These are phyloP conservation scores for Pleurotus salmoneostramineus DNA, from an alignment of 768 basidiomycete species.

Conservation along the genomic window DNA sequence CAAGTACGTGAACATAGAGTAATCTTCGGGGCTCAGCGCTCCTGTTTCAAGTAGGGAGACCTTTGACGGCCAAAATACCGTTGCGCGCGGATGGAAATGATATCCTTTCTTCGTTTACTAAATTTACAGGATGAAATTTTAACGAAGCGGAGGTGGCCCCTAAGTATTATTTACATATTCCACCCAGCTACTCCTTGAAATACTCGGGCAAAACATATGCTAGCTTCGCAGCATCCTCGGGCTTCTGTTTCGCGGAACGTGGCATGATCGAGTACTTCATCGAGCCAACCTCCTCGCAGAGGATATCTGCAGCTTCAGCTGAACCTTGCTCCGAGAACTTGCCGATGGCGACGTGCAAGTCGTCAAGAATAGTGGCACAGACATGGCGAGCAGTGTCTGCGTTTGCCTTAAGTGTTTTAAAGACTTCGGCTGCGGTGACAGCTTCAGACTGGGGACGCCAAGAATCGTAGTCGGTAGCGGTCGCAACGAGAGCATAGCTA, in stretches of 20 bases:
- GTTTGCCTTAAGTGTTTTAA: conserved; percentile 84
- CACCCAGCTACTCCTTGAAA: not conserved
- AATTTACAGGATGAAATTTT: too few species aligned
- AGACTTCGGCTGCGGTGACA: conserved; percentile 89
- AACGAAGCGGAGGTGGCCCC: too few species aligned
- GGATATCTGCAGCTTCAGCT: conserved; percentile 28
- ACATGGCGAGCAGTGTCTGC: conserved; percentile 83
- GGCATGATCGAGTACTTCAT: conserved; percentile 91
- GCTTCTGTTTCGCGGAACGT: conserved; percentile 43
- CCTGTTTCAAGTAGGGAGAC: too few species aligned
- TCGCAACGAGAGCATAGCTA: conserved; percentile 91
- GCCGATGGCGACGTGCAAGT: conserved; percentile 52
- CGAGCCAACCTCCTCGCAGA: conserved; percentile 70
- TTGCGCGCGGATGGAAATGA: too few species aligned
- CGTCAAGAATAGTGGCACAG: conserved; percentile 64
- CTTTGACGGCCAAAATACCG: too few species aligned
- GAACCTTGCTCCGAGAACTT: conserved; percentile 30
- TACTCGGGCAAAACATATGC: conserved; percentile 44
- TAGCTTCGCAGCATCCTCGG: conserved; percentile 65
- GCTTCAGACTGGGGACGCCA: conserved; percentile 80
- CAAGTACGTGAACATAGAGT: too few species aligned
- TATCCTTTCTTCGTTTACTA: too few species aligned
- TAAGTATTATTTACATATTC: too few species aligned
- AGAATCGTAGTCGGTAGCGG: conserved; percentile 92
- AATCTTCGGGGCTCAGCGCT: too few species aligned